phyloP scores from a whole-genome alignment of 139 green algal genomes.

The Coccomyxa sp. region DNA sequence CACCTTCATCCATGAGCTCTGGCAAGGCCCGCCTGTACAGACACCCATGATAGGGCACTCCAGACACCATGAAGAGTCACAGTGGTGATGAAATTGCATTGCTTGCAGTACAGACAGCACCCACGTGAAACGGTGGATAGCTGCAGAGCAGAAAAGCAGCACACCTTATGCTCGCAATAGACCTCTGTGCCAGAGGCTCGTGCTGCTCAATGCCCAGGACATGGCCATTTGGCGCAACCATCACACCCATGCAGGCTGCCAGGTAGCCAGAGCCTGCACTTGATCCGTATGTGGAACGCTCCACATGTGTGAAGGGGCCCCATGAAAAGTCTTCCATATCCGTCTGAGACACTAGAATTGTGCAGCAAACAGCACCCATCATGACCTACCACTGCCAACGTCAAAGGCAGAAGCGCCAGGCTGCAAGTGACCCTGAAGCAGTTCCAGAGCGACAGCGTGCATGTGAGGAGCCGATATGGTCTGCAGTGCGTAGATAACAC shows the following conservation, averaged over 20 bases:
- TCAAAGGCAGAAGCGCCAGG: constrained; percentile 77
- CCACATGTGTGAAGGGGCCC: too few relatives aligned
- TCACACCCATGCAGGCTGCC: constrained; percentile 63
- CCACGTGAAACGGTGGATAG: neutral
- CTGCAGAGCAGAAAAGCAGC: constrained; percentile 23
- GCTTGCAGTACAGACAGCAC: too few relatives aligned
- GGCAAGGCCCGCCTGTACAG: too few relatives aligned
- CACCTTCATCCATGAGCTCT: constrained; percentile 2
- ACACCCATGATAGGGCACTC: too few relatives aligned
- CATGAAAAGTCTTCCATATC: too few relatives aligned
- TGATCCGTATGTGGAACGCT: too few relatives aligned
- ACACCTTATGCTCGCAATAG: constrained; percentile 16
- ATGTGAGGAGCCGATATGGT: constrained; percentile 95
- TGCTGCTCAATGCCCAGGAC: constrained; percentile 68
- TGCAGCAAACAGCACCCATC: too few relatives aligned
- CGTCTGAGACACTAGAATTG: too few relatives aligned
- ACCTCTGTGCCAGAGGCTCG: constrained; percentile 35
- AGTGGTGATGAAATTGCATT: too few relatives aligned
- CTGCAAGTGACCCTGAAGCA: constrained; percentile 60
- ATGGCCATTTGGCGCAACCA: constrained; percentile 47
- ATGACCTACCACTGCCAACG: constrained; percentile 60
- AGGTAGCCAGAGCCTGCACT: constrained; percentile 61
- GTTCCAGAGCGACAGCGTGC: constrained; percentile 87
- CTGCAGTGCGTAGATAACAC: too few relatives aligned
- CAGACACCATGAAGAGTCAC: too few relatives aligned